Evolutionary conservation across 192 early-diverging fungal genomes (phyloP).

Genomic region (Podila clonocystis): DNA sequence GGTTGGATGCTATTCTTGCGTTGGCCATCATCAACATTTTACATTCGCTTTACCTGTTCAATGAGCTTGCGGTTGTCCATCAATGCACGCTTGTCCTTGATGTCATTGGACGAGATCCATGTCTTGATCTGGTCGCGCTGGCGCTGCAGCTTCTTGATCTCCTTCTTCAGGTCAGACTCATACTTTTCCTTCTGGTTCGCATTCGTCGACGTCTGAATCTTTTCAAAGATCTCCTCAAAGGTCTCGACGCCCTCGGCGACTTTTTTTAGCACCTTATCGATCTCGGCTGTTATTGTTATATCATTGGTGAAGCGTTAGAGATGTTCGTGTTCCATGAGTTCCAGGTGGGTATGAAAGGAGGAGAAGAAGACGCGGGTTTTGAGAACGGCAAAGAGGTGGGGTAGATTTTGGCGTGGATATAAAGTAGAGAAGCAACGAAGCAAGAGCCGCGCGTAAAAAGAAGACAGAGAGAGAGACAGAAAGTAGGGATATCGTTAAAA

Average conservation of each 20-base stretch:
- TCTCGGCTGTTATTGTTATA: conserved; percentile 76
- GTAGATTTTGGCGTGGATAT: neutral
- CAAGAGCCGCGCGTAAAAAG: neutral
- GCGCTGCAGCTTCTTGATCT: conserved; percentile 99
- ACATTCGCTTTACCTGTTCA: conserved; percentile 67
- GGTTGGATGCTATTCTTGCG: neutral
- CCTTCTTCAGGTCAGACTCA: conserved; percentile 96
- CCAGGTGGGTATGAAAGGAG: no score
- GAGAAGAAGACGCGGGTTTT: neutral
- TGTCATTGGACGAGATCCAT: conserved; percentile 94
- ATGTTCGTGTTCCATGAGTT: no score
- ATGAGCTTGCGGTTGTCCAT: conserved; percentile 94
- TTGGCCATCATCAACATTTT: neutral
- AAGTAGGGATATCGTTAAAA: neutral
- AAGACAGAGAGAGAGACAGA: neutral
- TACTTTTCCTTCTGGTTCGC: conserved; percentile 96
- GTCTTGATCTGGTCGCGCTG: conserved; percentile 98
- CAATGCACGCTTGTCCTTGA: conserved; percentile 95
- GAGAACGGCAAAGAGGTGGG: neutral
- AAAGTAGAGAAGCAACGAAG: neutral
- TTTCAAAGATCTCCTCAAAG: conserved; percentile 92
- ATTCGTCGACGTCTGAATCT: conserved; percentile 84
- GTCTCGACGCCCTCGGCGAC: conserved; percentile 95
- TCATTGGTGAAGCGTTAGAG: neutral
- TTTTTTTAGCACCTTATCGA: conserved; percentile 94